A percentile compares a stretch with the other conserved stretches of the same genome.
These are phyloP conservation scores for Citrullus colocynthis DNA, from an alignment of 306 rosid genomes.

Conservation along the genomic window DNA sequence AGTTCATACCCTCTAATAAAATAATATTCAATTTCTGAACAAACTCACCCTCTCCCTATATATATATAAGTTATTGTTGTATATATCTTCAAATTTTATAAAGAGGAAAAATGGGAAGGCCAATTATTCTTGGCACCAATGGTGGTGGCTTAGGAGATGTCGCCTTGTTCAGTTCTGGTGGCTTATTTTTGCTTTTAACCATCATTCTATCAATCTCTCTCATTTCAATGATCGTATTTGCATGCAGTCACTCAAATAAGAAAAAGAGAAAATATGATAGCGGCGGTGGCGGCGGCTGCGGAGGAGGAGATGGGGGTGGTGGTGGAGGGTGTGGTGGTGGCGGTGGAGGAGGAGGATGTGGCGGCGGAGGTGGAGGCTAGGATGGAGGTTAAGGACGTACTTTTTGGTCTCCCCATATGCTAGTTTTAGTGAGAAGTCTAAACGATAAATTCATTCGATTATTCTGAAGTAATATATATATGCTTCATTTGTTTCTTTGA, in stretches of 20 bases:
- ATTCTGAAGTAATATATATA: too few relatives aligned
- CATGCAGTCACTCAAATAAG: background rate
- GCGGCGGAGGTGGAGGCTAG: too few relatives aligned
- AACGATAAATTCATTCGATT: too few relatives aligned
- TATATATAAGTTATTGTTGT: background rate
- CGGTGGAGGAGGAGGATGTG: background rate
- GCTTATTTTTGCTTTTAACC: background rate
- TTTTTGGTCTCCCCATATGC: background rate
- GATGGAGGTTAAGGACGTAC: background rate
- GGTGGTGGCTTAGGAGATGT: background rate
- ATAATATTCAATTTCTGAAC: too few relatives aligned
- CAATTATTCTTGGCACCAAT: background rate
- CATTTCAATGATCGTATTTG: background rate
- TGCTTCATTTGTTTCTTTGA: too few relatives aligned
- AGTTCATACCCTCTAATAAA: too few relatives aligned
- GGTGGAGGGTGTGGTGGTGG: fast-evolving
- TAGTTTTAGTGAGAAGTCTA: background rate
- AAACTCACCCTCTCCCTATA: too few relatives aligned
- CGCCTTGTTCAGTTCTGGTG: background rate
- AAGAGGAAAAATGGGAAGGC: background rate
- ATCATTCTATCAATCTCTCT: background rate
- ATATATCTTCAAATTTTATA: background rate
- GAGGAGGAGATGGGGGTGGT: background rate
- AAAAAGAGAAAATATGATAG: too few relatives aligned
- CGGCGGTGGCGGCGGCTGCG: background rate